Conservation (phyloP, 805 yeast genomes). For the Komagataella pseudopastoris region DNA sequence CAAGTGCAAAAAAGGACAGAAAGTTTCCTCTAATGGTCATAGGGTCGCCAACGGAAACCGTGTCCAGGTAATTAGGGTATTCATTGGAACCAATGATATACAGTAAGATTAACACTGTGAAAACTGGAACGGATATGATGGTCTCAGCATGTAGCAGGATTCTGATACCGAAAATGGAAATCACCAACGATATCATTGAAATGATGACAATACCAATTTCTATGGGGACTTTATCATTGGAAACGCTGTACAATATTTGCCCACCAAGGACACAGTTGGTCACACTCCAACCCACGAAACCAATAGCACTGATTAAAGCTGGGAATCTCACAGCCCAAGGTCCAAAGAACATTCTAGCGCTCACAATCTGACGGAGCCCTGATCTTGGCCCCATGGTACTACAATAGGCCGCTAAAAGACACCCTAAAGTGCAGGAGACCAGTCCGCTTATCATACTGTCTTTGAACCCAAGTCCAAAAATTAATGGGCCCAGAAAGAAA, state of each 20-base stretch:
- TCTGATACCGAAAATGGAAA: slow-evolving; percentile 70
- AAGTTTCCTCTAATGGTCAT: slow-evolving; percentile 38
- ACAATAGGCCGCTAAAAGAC: slow-evolving; percentile 70
- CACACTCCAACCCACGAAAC: slow-evolving; percentile 88
- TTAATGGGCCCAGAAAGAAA: slow-evolving; percentile 59
- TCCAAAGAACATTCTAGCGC: slow-evolving; percentile 71
- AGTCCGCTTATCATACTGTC: slow-evolving; percentile 53
- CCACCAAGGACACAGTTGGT: slow-evolving; percentile 88
- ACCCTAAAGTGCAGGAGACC: slow-evolving; percentile 53
- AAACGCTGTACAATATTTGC: slow-evolving; percentile 56
- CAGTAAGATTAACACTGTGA: slow-evolving; percentile 50
- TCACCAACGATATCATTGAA: slow-evolving; percentile 44
- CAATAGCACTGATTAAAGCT: slow-evolving; percentile 56
- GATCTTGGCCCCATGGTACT: slow-evolving; percentile 83
- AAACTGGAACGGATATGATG: slow-evolving; percentile 52
- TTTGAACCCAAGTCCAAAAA: slow-evolving; percentile 55
- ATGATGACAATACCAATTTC: slow-evolving; percentile 67
- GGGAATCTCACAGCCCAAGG: slow-evolving; percentile 75
- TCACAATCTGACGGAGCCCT: slow-evolving; percentile 82
- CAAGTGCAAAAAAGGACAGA: slow-evolving; percentile 57
- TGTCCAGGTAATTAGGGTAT: slow-evolving; percentile 21
- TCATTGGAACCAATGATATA: slow-evolving; percentile 44
- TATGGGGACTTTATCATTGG: slow-evolving; percentile 52
- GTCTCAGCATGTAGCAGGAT: slow-evolving; percentile 59
- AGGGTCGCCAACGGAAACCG: slow-evolving; percentile 21